phyloP scores from a whole-genome alignment of 1,284 basidiomycete species.

The Trametes pubescens region DNA sequence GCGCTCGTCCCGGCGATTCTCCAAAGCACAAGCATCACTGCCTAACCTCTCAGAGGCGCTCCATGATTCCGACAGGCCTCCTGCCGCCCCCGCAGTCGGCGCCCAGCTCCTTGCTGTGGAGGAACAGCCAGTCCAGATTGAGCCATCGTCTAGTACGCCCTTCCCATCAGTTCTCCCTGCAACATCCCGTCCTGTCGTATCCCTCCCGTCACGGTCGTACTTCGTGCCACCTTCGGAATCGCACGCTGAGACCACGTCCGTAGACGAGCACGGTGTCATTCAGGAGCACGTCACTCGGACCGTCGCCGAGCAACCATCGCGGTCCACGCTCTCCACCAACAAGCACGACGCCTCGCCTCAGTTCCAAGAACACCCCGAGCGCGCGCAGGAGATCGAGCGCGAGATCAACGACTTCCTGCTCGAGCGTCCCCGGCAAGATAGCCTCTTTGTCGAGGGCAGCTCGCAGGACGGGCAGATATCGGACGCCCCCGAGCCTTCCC shows the following conservation, averaged over 20 bases:
- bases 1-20: slow-evolving; percentile 49
- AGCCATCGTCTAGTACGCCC: slow-evolving; percentile 20
- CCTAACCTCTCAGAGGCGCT: slow-evolving; percentile 26
- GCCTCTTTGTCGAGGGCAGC: slow-evolving; percentile 28
- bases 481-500: slow-evolving; percentile 8
- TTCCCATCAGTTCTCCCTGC: slow-evolving; percentile 2
- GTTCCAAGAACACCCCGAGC: slow-evolving; percentile 3
- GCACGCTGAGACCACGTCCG: not conserved
- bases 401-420: slow-evolving; percentile 31
- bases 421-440: slow-evolving; percentile 18
- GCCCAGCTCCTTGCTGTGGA: slow-evolving; percentile 20
- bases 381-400: slow-evolving; percentile 27
- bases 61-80: slow-evolving; percentile 13
- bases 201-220: not conserved
- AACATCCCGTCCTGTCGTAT: not conserved
- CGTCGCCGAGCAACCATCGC: slow-evolving; percentile 4
- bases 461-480: slow-evolving; percentile 25
- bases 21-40: slow-evolving; percentile 35
- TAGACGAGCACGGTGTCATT: slow-evolving; percentile 2
- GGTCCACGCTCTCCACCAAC: not conserved
- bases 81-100: slow-evolving; percentile 7
- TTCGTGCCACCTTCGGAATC: not conserved
- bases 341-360: not conserved
- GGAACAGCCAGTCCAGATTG: slow-evolving; percentile 15
- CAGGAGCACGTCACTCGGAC: slow-evolving; percentile 2